phyloP scores from a whole-genome alignment of 2,329 filamentous ascomycete species.

The Fusarium subglutinans region DNA sequence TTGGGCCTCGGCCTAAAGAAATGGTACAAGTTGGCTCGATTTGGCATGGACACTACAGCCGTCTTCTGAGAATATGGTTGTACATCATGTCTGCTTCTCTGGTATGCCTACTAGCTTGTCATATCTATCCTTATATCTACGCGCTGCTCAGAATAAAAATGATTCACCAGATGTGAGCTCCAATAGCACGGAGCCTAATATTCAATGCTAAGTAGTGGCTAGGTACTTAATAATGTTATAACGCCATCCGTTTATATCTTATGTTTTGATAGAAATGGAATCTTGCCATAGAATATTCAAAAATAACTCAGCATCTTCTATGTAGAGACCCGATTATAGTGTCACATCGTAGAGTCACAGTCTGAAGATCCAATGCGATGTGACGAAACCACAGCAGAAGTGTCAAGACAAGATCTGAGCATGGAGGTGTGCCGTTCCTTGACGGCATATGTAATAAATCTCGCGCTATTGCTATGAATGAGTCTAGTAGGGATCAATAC shows the following conservation, averaged over 20 bases:
- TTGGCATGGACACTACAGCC: not conserved
- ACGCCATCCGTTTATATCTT: no score
- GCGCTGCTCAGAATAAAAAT: not conserved
- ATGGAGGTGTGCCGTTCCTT: not conserved
- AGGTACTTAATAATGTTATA: no score
- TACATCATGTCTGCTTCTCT: not conserved
- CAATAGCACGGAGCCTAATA: fast-evolving
- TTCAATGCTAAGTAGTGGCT: not conserved
- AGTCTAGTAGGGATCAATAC: not conserved
- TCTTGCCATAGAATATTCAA: not conserved
- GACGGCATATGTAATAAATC: not conserved
- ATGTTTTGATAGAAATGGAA: not conserved
- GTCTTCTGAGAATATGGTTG: not conserved
- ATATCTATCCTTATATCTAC: fast-evolving
- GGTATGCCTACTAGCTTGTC: no score
- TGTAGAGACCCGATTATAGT: fast-evolving
- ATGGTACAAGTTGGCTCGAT: not conserved
- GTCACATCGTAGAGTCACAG: not conserved
- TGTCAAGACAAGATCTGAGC: not conserved
- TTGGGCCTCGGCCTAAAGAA: not conserved
- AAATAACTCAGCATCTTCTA: not conserved
- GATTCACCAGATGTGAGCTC: not conserved
- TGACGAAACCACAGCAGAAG: not conserved
- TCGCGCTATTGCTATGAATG: not conserved
- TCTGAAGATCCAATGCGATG: not conserved